These are phyloP conservation scores for Kwoniella europaea DNA, from an alignment of 768 basidiomycete genomes.

Conservation along the genomic window DNA sequence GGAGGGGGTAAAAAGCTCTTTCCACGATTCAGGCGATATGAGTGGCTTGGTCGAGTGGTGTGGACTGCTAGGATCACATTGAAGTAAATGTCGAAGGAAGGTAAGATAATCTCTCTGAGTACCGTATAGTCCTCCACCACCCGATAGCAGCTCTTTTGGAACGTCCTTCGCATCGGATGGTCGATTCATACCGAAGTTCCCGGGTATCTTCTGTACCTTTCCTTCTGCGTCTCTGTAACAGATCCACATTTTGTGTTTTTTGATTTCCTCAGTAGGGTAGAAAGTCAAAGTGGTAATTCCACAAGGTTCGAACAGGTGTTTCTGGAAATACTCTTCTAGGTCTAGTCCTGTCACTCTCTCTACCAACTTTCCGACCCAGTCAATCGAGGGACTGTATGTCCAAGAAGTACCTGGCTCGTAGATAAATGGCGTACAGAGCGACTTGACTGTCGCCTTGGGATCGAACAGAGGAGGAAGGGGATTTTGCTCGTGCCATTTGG, in stretches of 20 bases:
- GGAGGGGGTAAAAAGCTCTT: conserved; percentile 39
- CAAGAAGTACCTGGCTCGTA: conserved; percentile 48
- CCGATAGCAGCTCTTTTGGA: conserved; percentile 14
- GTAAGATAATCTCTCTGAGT: conserved; percentile 32
- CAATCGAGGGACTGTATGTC: conserved; percentile 45
- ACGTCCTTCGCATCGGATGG: conserved; percentile 32
- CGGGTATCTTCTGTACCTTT: conserved; percentile 18
- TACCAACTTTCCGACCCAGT: conserved; percentile 53
- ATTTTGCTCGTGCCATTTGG: conserved; percentile 32
- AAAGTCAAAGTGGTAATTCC: conserved; percentile 48
- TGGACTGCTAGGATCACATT: conserved; percentile 29
- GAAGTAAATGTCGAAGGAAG: conserved; percentile 42
- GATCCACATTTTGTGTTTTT: conserved; percentile 31
- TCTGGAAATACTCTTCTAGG: conserved; percentile 52
- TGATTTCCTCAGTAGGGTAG: conserved; percentile 33
- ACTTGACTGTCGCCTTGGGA: conserved; percentile 27
- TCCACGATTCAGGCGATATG: conserved; percentile 39
- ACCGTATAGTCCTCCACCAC: conserved; percentile 33
- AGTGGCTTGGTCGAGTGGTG: conserved; percentile 27
- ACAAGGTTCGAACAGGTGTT: conserved; percentile 54
- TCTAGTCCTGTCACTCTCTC: conserved; percentile 41
- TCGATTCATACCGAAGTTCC: conserved; percentile 24
- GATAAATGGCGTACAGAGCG: conserved; percentile 30
- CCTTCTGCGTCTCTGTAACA: conserved; percentile 25
- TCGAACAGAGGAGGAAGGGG: conserved; percentile 26